Conservation (phyloP, 352 stramenopile genomes). For the Phytophthora pisi region DNA sequence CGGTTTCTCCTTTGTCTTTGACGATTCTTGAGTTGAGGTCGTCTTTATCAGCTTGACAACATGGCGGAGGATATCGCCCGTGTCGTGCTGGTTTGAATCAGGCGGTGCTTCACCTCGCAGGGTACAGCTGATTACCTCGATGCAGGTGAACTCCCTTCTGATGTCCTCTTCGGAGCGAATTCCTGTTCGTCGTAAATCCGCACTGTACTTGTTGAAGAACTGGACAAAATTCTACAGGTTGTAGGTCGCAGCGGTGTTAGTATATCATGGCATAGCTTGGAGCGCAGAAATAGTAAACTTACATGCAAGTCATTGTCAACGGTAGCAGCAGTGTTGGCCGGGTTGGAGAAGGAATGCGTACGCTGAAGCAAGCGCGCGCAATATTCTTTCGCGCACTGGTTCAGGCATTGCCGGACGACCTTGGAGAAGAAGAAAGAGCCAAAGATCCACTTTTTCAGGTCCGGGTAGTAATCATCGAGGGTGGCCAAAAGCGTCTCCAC, state of each 20-base stretch:
- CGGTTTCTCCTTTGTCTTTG: slow-evolving; percentile 52
- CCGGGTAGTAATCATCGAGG: slow-evolving; percentile 77
- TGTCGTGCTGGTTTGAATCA: slow-evolving; percentile 38
- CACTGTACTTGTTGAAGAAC: slow-evolving; percentile 78
- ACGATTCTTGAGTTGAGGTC: slow-evolving; percentile 61
- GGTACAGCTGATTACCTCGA: slow-evolving; percentile 58
- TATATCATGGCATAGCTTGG: not conserved
- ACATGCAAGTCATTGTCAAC: slow-evolving; percentile 76
- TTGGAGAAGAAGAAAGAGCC: slow-evolving; percentile 89
- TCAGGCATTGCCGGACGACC: slow-evolving; percentile 70
- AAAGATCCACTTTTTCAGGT: slow-evolving; percentile 79
- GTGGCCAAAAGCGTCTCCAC: slow-evolving; percentile 79
- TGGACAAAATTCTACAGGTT: slow-evolving; percentile 53
- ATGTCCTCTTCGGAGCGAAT: slow-evolving; percentile 73
- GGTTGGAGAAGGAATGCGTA: slow-evolving; percentile 60
- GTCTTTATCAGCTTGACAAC: slow-evolving; percentile 71
- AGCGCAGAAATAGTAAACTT: not conserved
- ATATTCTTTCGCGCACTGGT: slow-evolving; percentile 75
- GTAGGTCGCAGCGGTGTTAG: slow-evolving; percentile 1
- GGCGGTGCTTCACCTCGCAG: slow-evolving; percentile 37
- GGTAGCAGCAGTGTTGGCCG: slow-evolving; percentile 35
- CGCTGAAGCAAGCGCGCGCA: slow-evolving; percentile 60
- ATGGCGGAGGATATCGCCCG: slow-evolving; percentile 47
- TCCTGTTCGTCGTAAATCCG: slow-evolving; percentile 70
- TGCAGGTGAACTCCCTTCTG: slow-evolving; percentile 57